Conservation (phyloP, 306 rosid species). For the Alnus rubra region DNA sequence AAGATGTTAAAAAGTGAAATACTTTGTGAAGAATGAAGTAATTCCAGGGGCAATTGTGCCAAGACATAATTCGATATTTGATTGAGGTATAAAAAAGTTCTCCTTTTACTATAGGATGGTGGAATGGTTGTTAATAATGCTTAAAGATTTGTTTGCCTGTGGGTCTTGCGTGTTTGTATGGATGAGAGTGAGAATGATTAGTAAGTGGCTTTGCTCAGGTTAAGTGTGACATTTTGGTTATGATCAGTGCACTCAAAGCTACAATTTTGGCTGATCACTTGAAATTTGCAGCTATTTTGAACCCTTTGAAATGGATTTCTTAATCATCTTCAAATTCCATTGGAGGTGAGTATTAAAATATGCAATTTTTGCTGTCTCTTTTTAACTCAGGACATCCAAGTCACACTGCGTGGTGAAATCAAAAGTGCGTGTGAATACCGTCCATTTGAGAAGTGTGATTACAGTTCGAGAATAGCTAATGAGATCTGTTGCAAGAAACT, state of each 20-base stretch:
- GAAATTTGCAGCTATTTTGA: slow-evolving; percentile 2
- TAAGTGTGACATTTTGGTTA: neutral
- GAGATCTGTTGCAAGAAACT: slow-evolving; percentile 81
- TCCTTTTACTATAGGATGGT: neutral
- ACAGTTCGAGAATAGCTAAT: slow-evolving; percentile 77
- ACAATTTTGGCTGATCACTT: slow-evolving; percentile 21
- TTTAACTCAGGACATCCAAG: slow-evolving; percentile 72
- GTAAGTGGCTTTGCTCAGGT: neutral
- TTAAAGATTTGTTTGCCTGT: neutral
- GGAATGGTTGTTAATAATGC: neutral
- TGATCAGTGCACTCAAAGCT: neutral
- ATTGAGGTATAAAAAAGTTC: neutral
- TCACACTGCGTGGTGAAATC: slow-evolving; percentile 84
- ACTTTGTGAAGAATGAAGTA: neutral
- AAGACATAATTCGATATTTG: neutral
- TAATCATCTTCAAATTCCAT: neutral
- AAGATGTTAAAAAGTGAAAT: neutral
- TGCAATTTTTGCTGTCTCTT: neutral
- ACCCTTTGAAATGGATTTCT: neutral
- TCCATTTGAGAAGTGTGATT: slow-evolving; percentile 95
- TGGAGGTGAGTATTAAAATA: slow-evolving; percentile 1
- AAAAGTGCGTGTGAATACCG: slow-evolving; percentile 93
- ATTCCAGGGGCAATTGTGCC: neutral
- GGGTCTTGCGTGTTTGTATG: neutral
- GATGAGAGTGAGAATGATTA: neutral